phyloP scores from a whole-genome alignment of 1,284 basidiomycete species.

The Pascua sp. region DNA sequence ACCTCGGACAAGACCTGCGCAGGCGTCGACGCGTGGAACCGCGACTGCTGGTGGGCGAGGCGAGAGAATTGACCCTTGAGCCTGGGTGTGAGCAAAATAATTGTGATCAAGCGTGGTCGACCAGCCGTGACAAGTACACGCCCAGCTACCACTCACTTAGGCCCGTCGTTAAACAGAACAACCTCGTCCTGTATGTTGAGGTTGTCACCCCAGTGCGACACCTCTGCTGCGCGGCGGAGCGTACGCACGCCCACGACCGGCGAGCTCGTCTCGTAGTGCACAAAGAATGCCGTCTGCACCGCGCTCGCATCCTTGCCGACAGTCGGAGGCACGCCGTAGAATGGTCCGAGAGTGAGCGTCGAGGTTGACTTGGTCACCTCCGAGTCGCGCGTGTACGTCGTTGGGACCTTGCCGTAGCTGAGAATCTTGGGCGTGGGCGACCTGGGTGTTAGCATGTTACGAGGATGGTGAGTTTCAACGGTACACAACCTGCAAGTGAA shows the following conservation, averaged over 20 bases:
- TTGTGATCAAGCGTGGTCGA: too few relatives aligned
- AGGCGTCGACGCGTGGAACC: conserved; percentile 60
- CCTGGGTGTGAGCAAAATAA: conserved; percentile 55
- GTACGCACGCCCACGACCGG: conserved; percentile 73
- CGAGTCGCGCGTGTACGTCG: conserved; percentile 42
- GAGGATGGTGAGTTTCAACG: too few relatives aligned
- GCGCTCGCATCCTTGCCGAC: conserved; percentile 51
- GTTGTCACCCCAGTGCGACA: conserved; percentile 96
- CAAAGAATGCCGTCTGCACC: conserved; percentile 62
- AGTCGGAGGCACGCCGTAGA: conserved; percentile 64
- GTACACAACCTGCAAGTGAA: too few relatives aligned
- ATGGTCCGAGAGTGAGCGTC: conserved; percentile 85
- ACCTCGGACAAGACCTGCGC: conserved; percentile 66
- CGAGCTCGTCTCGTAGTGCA: conserved; percentile 77
- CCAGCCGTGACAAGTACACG: too few relatives aligned
- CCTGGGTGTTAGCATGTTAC: conserved; percentile 36
- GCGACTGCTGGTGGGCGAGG: conserved; percentile 75
- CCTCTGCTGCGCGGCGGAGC: conserved; percentile 74
- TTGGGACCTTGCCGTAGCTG: conserved; percentile 59
- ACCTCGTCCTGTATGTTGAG: conserved; percentile 89
- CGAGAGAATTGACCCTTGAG: conserved; percentile 96
- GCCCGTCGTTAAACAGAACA: conserved; percentile 78
- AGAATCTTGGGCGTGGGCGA: conserved; percentile 63
- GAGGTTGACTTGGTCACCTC: conserved; percentile 66
- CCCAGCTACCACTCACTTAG: conserved; percentile 62